Conservation (phyloP, 805 yeast species). For the Myxozyma lipomycoides region DNA sequence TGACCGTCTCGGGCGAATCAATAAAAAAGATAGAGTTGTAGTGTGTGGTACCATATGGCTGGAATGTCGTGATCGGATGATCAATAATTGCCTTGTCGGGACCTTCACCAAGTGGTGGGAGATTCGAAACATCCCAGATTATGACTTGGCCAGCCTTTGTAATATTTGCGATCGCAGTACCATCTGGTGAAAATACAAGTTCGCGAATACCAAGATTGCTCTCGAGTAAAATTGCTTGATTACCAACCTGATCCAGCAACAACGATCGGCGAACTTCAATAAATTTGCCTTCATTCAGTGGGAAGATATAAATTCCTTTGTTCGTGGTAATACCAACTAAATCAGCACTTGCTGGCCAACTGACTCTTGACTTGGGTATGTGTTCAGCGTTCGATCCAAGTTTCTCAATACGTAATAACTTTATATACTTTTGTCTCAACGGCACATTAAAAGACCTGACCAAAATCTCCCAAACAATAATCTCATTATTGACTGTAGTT, state of each 20-base stretch:
- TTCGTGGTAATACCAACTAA: constrained; percentile 19
- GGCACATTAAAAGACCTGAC: constrained; percentile 14
- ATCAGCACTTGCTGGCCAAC: constrained; percentile 18
- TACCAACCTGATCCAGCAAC: constrained; percentile 8
- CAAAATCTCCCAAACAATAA: constrained; percentile 26
- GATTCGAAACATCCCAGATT: constrained; percentile 14
- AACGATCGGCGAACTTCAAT: constrained; percentile 19
- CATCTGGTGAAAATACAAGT: constrained; percentile 20
- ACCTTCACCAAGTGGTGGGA: constrained; percentile 18
- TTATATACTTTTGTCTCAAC: constrained; percentile 18
- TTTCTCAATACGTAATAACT: constrained; percentile 25
- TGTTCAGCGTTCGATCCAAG: constrained; percentile 26
- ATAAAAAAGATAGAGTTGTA: constrained; percentile 16
- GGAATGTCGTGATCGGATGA: constrained; percentile 7
- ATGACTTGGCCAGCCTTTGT: constrained; percentile 11
- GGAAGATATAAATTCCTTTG: constrained; percentile 21
- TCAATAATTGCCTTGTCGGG: constrained; percentile 17
- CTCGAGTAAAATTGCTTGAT: constrained; percentile 16
- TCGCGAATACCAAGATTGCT: constrained; percentile 14
- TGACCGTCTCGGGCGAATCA: constrained; percentile 14
- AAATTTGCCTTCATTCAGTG: constrained; percentile 11
- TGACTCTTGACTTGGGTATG: constrained; percentile 22
- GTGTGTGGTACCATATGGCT: constrained; percentile 15
- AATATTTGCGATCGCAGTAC: constrained; percentile 14
- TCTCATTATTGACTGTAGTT: constrained; percentile 22